A percentile compares a stretch with the other conserved stretches of the same genome.
Conservation (phyloP, 148 eudicot species). For the Gaultheria prostrata region DNA sequence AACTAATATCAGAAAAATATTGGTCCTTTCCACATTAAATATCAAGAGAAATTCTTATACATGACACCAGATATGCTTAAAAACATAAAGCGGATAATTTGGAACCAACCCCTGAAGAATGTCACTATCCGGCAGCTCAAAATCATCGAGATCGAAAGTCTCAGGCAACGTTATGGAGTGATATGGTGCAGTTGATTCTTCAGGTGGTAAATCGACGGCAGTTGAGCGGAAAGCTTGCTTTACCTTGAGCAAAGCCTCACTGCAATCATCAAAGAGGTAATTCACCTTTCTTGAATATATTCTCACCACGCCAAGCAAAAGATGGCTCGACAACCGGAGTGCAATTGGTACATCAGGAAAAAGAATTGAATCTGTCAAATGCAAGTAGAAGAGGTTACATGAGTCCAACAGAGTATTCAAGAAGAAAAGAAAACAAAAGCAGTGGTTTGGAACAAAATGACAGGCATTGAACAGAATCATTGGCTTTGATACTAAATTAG, state of each 20-base stretch:
- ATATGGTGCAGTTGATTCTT: constrained; percentile 95
- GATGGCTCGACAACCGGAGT: constrained; percentile 95
- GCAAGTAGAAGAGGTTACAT: neutral
- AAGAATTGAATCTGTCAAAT: constrained; percentile 76
- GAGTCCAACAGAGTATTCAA: neutral
- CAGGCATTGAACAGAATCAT: neutral
- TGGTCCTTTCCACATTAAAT: neutral
- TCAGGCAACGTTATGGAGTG: constrained; percentile 97
- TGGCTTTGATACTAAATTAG: neutral
- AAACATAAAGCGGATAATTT: neutral
- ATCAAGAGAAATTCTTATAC: neutral
- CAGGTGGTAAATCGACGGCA: constrained; percentile 95
- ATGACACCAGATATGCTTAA: neutral
- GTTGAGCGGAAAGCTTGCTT: constrained; percentile 95
- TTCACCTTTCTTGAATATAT: constrained; percentile 88
- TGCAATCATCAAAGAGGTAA: constrained; percentile 96
- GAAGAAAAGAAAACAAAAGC: neutral
- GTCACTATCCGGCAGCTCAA: constrained; percentile 91
- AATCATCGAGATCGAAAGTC: constrained; percentile 98
- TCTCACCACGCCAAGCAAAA: constrained; percentile 97
- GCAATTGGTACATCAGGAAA: constrained; percentile 95
- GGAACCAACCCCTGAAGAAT: constrained; percentile 69
- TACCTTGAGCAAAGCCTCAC: constrained; percentile 88
- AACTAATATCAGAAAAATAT: neutral
- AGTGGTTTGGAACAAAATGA: neutral